Evolutionary conservation across 2,329 filamentous ascomycete genomes (phyloP).

Genomic region (Arthrocladium fulminans): DNA sequence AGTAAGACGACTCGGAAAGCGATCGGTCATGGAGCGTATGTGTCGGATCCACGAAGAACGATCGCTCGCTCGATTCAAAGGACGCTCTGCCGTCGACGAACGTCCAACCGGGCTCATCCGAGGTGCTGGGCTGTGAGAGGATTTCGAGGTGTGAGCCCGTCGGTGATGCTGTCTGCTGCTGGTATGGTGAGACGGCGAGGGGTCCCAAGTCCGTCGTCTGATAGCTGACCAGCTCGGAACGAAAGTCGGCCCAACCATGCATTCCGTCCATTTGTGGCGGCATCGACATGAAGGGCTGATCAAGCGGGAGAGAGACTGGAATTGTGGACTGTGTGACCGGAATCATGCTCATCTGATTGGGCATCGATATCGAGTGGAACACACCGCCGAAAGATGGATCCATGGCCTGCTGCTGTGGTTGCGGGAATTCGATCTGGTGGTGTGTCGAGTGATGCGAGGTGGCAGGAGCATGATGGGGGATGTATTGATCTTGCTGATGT

Average conservation of each 20-base stretch:
- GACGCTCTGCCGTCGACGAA: constrained; percentile 68
- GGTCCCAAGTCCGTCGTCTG: constrained; percentile 38
- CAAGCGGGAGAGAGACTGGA: constrained; percentile 52
- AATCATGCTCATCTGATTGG: constrained; percentile 45
- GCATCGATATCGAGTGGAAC: constrained; percentile 42
- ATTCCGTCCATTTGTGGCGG: constrained; percentile 54
- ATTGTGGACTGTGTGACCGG: constrained; percentile 54
- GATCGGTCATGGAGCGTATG: constrained; percentile 84
- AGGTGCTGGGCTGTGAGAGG: constrained; percentile 68
- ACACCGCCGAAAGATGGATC: constrained; percentile 37
- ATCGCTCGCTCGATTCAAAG: constrained; percentile 56
- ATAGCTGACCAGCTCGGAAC: constrained; percentile 55
- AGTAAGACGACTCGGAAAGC: constrained; percentile 74
- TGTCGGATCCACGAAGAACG: constrained; percentile 80
- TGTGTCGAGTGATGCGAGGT: constrained; percentile 11
- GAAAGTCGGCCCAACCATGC: constrained; percentile 71
- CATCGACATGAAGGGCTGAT: constrained; percentile 50
- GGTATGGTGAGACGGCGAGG: constrained; percentile 34
- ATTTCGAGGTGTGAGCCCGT: constrained; percentile 78
- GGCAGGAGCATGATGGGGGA: background rate
- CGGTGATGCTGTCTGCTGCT: constrained; percentile 53
- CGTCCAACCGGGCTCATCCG: constrained; percentile 78
- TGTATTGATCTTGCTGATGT: constrained; percentile 5
- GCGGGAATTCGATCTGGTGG: constrained; percentile 15
- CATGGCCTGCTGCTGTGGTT: constrained; percentile 9